Evolutionary conservation across 2,329 filamentous ascomycete genomes (phyloP).

Genomic region (Neoascochyta sp.): DNA sequence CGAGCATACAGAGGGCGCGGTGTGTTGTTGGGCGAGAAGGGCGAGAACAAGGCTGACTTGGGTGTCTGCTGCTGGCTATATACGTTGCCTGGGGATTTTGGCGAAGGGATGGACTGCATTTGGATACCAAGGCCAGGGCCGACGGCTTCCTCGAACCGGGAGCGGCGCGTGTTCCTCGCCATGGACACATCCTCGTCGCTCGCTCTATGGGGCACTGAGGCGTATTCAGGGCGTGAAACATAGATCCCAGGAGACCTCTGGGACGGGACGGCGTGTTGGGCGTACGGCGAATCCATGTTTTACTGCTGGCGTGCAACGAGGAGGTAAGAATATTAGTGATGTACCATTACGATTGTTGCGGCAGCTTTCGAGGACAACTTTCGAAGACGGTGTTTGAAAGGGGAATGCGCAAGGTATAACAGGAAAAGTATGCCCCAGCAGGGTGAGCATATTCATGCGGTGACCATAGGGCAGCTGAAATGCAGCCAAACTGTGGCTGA

Average conservation of each 20-base stretch:
- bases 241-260: slow-evolving; percentile 16
- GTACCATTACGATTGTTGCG: too few species aligned
- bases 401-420: too few species aligned
- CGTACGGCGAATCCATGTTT: slow-evolving; percentile 6
- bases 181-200: slow-evolving; percentile 16
- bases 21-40: slow-evolving; percentile 8
- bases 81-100: slow-evolving; percentile 20
- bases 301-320: slow-evolving; percentile 1
- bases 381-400: slow-evolving; percentile 2
- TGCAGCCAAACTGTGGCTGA: slow-evolving; percentile 10
- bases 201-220: slow-evolving; percentile 12
- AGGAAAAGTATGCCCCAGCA: neutral
- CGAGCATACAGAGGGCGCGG: slow-evolving; percentile 13
- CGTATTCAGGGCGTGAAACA: slow-evolving; percentile 14
- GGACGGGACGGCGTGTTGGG: slow-evolving; percentile 11
- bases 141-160: slow-evolving; percentile 15
- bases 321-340: neutral
- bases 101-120: slow-evolving; percentile 21
- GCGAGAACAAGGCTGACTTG: slow-evolving; percentile 17
- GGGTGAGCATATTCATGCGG: slow-evolving; percentile 5
- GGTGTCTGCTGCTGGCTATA: slow-evolving; percentile 14
- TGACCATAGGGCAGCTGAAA: slow-evolving; percentile 13
- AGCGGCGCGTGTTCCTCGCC: slow-evolving; percentile 8
- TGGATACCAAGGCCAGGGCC: slow-evolving; percentile 27
- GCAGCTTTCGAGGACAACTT: too few species aligned